These are phyloP conservation scores for Lachancea mirantina DNA, from an alignment of 805 yeast species.

Conservation along the genomic window DNA sequence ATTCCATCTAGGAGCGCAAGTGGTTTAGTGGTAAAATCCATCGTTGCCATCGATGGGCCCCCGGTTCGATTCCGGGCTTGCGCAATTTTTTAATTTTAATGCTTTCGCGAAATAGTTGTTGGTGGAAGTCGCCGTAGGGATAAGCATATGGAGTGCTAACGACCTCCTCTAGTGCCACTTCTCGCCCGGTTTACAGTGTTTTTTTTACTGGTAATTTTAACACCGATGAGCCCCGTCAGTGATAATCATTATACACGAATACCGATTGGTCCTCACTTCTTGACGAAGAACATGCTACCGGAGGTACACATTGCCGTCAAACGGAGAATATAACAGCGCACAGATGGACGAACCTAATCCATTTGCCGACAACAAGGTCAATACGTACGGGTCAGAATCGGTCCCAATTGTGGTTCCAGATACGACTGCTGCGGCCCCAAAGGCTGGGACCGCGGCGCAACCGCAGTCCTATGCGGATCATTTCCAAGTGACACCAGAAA, in stretches of 20 bases:
- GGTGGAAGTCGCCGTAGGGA: too few relatives aligned
- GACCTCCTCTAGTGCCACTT: too few relatives aligned
- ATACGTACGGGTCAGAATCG: constrained; percentile 3
- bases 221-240: too few relatives aligned
- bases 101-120: too few relatives aligned
- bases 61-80: constrained; percentile 56
- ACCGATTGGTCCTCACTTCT: too few relatives aligned
- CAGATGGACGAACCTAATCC: constrained; percentile 8
- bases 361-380: constrained; percentile 2
- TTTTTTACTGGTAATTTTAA: too few relatives aligned
- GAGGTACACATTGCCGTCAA: too few relatives aligned
- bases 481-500: constrained; percentile 6
- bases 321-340: background rate
- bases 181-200: too few relatives aligned
- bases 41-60: constrained; percentile 54
- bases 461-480: constrained; percentile 2
- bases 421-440: background rate
- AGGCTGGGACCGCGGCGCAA: background rate
- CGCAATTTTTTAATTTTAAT: constrained; percentile 32
- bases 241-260: too few relatives aligned
- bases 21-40: constrained; percentile 52
- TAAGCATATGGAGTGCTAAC: too few relatives aligned
- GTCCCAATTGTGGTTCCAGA: too few relatives aligned
- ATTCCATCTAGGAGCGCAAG: constrained; percentile 36
- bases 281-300: too few relatives aligned